Base-by-base conservation (phyloP, 2,329 filamentous ascomycete species). In the Penicillium sp. region DNA sequence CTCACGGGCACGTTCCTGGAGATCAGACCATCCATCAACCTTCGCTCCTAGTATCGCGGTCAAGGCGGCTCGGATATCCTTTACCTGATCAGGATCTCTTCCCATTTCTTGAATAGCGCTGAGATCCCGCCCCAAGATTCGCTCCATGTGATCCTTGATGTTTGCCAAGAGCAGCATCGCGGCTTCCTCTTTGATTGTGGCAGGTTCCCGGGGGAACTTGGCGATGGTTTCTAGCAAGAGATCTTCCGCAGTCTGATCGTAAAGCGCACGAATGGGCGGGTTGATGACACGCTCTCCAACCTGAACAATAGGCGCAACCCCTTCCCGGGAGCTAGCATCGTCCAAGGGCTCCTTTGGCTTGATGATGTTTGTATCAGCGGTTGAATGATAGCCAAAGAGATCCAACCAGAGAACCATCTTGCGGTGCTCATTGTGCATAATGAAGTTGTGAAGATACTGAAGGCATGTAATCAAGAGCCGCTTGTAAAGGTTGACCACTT, bases 361-460 rank as follows among this genome's bases (percentile, higher is more conserved):
- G 22, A 77, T 76, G 45, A 76, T 75, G 56, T 75, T 77, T 14
- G 75, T 73, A 58, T 77, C 75, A 8, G 72, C 74, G 11, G 74
- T 75, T 3, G 75, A 75, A 47, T 81, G 77, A 57, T 81, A 82
- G 48, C 86, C 85, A 61, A 88, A 88, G 2, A 88, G 74, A 66
- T 85, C 82, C 36, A 87, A 71, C 84, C 84, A 88, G 2, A 88
- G 76, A 62, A 86, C 83, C 61, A 87, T 76, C 64, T 88, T 87
- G 38, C 83, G 76, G 55, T 84, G 79, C 69, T 88, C 84, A 60
- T 88, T 88, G 56, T 84, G 81, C 65, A 84, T 84, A 44, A 86
- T 83, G 45, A 87, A 79, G 59, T 87, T 87, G 71, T 87, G 85
- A 51, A 87, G 71, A 59, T 86, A 86, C 65, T 87, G 85, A n/a